Evolutionary conservation across 192 early-diverging fungal genomes (phyloP), one percentile per base, ranked within the genome.

Genomic region (Helicostylum pulchrum): DNA sequence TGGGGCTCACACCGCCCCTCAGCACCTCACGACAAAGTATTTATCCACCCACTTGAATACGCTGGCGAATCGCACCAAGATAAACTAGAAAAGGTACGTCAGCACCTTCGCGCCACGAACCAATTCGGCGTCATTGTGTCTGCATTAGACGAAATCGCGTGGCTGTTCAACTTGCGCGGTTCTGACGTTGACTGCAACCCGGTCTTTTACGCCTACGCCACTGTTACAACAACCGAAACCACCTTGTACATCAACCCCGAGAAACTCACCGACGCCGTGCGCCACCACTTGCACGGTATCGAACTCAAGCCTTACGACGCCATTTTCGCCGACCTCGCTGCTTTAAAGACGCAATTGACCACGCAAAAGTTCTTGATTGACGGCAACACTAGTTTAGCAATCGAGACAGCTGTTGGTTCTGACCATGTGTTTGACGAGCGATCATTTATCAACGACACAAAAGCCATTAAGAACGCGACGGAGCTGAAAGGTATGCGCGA

Each of bases 111-210:
- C 43, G 23, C 19, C 0, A 82, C 88, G 58, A 70, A 81, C 12
- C 77, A 73, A 6, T 85, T 83, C 53, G 96, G 92, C 34, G 83
- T 94, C 48, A 85, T 94, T 3, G 84, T 96, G 0, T 87, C 94
- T 12, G 94, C 88, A 0, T 79, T 99, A 57, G 96, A 97, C 71
- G 96, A 98, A 77, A 82, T 98, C 63, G 92, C 92, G 6, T 98
- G 96, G 96, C 80, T 99, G 39, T 93, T 94, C 77, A 99, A 99
- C 72, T 77, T 99, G 65, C 89, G 96, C 61, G 96, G 96, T n/a
- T 87, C 87, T 17, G 96, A 99, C 66, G 91, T 99, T 62, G 78
- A 81, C 42, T 98, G 87, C 81, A 99, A 99, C 68, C 96, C 96
- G 0, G 95, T 99, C 10, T 97, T 99, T 78, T 93, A 93, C 71